These are phyloP conservation scores for Candida dajiaensis DNA, from an alignment of 805 yeast genomes.

Conservation along the genomic window DNA sequence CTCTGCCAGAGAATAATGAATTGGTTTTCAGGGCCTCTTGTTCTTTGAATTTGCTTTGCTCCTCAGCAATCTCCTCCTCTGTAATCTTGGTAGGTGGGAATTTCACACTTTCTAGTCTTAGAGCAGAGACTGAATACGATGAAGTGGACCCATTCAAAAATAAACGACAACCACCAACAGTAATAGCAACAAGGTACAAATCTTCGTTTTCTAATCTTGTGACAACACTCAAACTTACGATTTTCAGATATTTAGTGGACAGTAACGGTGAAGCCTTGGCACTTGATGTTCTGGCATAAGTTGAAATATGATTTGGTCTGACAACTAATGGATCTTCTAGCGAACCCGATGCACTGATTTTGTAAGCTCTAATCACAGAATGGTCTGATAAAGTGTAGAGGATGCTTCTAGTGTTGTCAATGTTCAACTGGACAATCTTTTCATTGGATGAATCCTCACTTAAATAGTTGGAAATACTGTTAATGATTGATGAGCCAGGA, in stretches of 20 bases:
- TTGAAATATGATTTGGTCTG: constrained; percentile 31
- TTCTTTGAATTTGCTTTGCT: constrained; percentile 21
- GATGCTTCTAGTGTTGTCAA: constrained; percentile 74
- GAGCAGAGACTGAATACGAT: constrained; percentile 30
- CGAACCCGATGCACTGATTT: constrained; percentile 38
- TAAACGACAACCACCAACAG: constrained; percentile 79
- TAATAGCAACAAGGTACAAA: constrained; percentile 69
- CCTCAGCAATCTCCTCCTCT: constrained; percentile 21
- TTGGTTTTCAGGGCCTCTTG: constrained; percentile 29
- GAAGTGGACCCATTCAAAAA: constrained; percentile 41
- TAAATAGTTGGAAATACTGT: constrained; percentile 29
- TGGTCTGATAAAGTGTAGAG: constrained; percentile 78
- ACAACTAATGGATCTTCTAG: constrained; percentile 36
- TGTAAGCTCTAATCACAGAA: constrained; percentile 77
- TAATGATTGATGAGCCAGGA: constrained; percentile 33
- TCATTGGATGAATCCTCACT: constrained; percentile 28
- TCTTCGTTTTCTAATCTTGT: constrained; percentile 59
- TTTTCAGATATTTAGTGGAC: constrained; percentile 47
- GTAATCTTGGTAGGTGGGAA: constrained; percentile 58
- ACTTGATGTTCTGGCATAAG: constrained; percentile 36
- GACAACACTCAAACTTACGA: constrained; percentile 60
- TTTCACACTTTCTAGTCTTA: constrained; percentile 44
- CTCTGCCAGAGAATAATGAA: constrained; percentile 17
- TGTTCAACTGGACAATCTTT: constrained; percentile 61
- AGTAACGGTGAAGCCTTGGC: constrained; percentile 51